Base-by-base conservation (phyloP, 2,329 filamentous ascomycete genomes). In the Aspergillus luchuensis region DNA sequence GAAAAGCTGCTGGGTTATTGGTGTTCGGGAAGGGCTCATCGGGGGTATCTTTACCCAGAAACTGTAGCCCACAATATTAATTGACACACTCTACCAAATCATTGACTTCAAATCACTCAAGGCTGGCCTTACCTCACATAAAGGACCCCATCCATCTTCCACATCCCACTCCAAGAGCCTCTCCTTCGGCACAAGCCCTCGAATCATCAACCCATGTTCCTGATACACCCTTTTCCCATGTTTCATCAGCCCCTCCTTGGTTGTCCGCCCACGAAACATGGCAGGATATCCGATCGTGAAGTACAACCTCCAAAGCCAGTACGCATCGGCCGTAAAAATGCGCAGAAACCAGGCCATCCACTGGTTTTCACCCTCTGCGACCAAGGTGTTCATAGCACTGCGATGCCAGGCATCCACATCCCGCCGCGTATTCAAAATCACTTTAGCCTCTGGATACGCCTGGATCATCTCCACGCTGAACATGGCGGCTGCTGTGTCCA, bases 391-490 rank as follows among this genome's bases (percentile, higher is more conserved):
- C 11, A 61, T 62, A n/a, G 56, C 52, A 10, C 64, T 64, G 11
- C n/a, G 17, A 30, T 69, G 54, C 66, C 64, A 67, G 3, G 51
- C 39, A 10, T 68, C 65, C 2, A 64, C 45, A 28, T 67, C 63
- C 1, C 7, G 56, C 5, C 66, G 61, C 2, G 56, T 43, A 21
- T 68, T 68, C 2, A 66, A 56, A 41, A 66, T 65, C 10, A 68
- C 60, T 21, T 67, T 69, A 0, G 66, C 65, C 3, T 73, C 64
- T 0, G 77, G 77, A 51, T 78, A 79, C 1, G 72, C 69, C 4
- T 61, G 53, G 8, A 76, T 63, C 0, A 79, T 63, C 36, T 79
- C 78, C 7, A 63, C 62, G 1, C 68, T 69, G 62, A 80, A 79
- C 28, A 70, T 63, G 1, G 61, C 65, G 5, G 67, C 67, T 1